Conservation (phyloP, 805 yeast genomes). For the Yamadazyma paraphyllophila region DNA sequence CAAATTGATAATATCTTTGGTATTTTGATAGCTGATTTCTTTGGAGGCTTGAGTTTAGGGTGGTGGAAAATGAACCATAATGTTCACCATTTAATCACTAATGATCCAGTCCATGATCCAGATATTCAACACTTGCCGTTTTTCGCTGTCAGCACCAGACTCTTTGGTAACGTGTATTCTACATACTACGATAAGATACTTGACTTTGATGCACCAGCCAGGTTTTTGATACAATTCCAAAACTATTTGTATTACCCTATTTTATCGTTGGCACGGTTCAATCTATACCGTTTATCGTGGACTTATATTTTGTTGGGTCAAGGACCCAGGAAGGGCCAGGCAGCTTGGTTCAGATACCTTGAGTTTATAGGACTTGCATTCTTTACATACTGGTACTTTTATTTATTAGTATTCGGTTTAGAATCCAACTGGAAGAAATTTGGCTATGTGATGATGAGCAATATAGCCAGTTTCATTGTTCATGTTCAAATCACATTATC, state of each 20-base stretch:
- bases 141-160: conserved; percentile 75
- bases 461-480: conserved; percentile 82
- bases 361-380: conserved; percentile 68
- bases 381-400: conserved; percentile 82
- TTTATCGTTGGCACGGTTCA: conserved; percentile 80
- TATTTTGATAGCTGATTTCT: conserved; percentile 66
- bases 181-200: conserved; percentile 72
- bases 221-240: conserved; percentile 59
- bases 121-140: conserved; percentile 92
- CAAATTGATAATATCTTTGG: conserved; percentile 75
- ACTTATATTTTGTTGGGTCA: conserved; percentile 66
- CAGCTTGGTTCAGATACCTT: conserved; percentile 81
- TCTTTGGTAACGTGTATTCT: conserved; percentile 69
- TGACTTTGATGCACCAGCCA: conserved; percentile 67
- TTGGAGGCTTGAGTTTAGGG: conserved; percentile 86
- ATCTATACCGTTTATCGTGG: conserved; percentile 81
- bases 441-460: conserved; percentile 67
- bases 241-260: conserved; percentile 74
- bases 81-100: conserved; percentile 89
- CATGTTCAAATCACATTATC: conserved; percentile 89
- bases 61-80: conserved; percentile 97
- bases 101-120: conserved; percentile 92
- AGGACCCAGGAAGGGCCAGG: conserved; percentile 79
- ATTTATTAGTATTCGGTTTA: conserved; percentile 54
- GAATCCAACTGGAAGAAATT: conserved; percentile 55